Evolutionary conservation across 768 basidiomycete genomes (phyloP).

Genomic region (Naganishia friedmannii): DNA sequence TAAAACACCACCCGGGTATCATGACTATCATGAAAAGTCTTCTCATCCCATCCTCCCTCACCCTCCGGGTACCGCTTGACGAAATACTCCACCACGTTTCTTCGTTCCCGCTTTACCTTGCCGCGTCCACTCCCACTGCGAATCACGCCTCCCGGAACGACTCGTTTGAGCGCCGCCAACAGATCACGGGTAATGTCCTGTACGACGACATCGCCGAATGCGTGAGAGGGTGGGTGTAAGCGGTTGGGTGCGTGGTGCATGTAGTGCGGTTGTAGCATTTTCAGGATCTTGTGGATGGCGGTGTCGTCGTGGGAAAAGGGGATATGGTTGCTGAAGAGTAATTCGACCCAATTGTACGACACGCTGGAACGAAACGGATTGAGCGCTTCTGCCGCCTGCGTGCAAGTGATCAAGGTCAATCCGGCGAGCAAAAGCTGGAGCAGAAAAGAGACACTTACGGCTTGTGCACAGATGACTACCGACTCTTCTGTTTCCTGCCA

Average conservation of each 20-base stretch:
- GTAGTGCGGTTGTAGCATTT: neutral
- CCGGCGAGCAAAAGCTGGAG: no score
- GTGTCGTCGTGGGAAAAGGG: neutral
- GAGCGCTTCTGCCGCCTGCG: constrained; percentile 2
- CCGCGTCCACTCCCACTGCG: no score
- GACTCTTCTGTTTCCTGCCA: constrained; percentile 1
- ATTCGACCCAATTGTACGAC: neutral
- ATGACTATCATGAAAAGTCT: neutral
- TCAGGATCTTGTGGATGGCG: constrained; percentile 3
- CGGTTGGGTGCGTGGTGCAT: neutral
- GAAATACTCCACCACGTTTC: constrained; percentile 10
- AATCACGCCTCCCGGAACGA: neutral
- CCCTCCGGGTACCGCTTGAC: neutral
- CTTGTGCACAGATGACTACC: constrained; percentile 1
- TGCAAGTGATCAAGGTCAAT: no score
- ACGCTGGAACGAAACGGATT: neutral
- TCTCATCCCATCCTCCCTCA: neutral
- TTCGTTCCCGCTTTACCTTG: no score
- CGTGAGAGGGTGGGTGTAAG: neutral
- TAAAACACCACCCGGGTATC: neutral
- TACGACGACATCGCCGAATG: neutral
- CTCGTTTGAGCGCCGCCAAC: neutral
- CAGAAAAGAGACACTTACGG: neutral
- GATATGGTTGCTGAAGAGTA: neutral
- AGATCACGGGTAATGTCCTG: constrained; percentile 4